A percentile compares a stretch with the other conserved stretches of the same genome.
phyloP scores from a whole-genome alignment of 495 filamentous ascomycete genomes.

The Hypoxylon fuscum region DNA sequence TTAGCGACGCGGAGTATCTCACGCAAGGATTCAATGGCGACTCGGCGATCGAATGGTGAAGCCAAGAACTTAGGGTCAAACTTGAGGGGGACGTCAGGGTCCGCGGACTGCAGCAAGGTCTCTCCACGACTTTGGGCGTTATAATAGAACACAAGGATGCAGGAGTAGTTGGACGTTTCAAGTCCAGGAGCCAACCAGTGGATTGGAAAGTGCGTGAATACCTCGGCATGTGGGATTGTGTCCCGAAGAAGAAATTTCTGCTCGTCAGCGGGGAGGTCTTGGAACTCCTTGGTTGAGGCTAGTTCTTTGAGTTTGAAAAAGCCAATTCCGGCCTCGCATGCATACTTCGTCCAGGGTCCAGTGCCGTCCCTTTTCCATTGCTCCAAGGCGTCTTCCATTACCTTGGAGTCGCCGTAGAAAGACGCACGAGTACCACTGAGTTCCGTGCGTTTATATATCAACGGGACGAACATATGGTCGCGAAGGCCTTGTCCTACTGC shows the following conservation, averaged over 20 bases:
- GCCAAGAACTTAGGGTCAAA: conserved; percentile 67
- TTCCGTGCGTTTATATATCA: conserved; percentile 41
- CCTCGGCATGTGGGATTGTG: conserved; percentile 55
- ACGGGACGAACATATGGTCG: conserved; percentile 56
- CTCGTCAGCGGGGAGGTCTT: conserved; percentile 49
- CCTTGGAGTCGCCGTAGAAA: conserved; percentile 43
- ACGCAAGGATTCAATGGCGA: conserved; percentile 62
- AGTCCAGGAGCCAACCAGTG: conserved; percentile 54
- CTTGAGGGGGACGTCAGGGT: conserved; percentile 60
- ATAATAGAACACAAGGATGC: conserved; percentile 43
- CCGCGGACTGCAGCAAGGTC: conserved; percentile 60
- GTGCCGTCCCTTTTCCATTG: conserved; percentile 58
- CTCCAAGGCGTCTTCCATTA: conserved; percentile 52
- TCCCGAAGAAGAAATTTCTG: conserved; percentile 51
- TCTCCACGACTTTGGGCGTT: conserved; percentile 53
- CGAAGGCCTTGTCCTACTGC: conserved; percentile 65
- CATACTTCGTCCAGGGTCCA: conserved; percentile 54
- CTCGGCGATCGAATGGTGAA: conserved; percentile 64
- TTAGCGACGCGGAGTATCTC: conserved; percentile 54
- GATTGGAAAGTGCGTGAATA: conserved; percentile 50
- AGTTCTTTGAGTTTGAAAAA: conserved; percentile 62
- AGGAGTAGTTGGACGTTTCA: conserved; percentile 42
- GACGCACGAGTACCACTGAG: conserved; percentile 34
- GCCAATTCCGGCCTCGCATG: conserved; percentile 56
- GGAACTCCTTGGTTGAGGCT: conserved; percentile 54